phyloP scores from a whole-genome alignment of 2,329 filamentous ascomycete genomes.

The Lachnellula arida region DNA sequence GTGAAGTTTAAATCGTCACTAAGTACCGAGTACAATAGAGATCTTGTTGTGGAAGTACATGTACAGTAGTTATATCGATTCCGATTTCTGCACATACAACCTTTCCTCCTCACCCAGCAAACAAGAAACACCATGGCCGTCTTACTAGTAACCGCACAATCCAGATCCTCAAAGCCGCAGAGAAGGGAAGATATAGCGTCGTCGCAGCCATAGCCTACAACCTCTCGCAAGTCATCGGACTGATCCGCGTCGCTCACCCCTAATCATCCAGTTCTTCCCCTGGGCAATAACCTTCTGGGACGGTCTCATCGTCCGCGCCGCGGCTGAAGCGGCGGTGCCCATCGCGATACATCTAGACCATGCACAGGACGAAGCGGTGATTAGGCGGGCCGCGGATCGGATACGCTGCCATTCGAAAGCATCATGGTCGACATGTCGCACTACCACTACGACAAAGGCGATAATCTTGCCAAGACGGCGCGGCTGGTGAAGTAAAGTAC shows the following conservation, averaged over 20 bases:
- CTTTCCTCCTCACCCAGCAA: no score
- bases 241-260: slow-evolving; percentile 58
- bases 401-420: slow-evolving; percentile 57
- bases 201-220: slow-evolving; percentile 51
- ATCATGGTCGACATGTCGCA: slow-evolving; percentile 80
- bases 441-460: slow-evolving; percentile 64
- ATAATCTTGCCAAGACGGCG: slow-evolving; percentile 61
- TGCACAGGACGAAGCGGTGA: slow-evolving; percentile 55
- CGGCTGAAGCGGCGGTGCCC: slow-evolving; percentile 53
- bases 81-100: no score
- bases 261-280: slow-evolving; percentile 68
- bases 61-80: no score
- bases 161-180: slow-evolving; percentile 47
- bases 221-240: slow-evolving; percentile 64
- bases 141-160: slow-evolving; percentile 1
- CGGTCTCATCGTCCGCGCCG: slow-evolving; percentile 48
- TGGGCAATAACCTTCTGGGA: slow-evolving; percentile 63
- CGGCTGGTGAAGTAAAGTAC: slow-evolving; percentile 58
- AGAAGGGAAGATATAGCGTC: slow-evolving; percentile 51
- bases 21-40: no score
- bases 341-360: slow-evolving; percentile 63
- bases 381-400: slow-evolving; percentile 48
- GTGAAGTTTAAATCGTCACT: no score
- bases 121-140: no score
- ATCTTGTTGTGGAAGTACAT: no score